Evolutionary conservation across 2,329 filamentous ascomycete species (phyloP), one percentile per base, ranked within the genome.

Genomic region (Zymoseptoria passerinii): DNA sequence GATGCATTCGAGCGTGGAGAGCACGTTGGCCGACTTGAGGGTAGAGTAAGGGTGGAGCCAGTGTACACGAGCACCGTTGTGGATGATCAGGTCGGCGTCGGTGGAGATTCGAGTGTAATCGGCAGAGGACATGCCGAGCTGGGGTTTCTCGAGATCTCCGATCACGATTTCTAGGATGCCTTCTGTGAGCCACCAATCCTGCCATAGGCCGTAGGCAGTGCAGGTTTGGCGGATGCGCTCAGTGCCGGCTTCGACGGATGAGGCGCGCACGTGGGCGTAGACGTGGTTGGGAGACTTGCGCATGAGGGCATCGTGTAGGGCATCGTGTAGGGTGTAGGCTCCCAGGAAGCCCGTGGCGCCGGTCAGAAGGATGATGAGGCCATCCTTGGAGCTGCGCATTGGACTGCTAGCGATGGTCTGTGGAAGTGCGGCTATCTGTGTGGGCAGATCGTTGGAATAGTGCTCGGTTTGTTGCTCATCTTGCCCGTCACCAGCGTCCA

Each of bases 331-430:
- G 9, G 96, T 78, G 68, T 91, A 95, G 0, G 89, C 82, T 28
- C 92, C 92, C 19, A 96, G 75, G 78, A 96, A 96, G 2, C 92
- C 92, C 4, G 92, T 96, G 3, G 89, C 90, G 50, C 92, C 91
- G 2, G 92, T 96, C 4, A 96, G 76, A 72, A 96, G 88, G 9
- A 94, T 80, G 0, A 63, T 76, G 61, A 66, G 70, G 59, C 58
- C 73, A 9, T 57, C 63, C 27, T 65, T 55, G 7, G 58, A 35
- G 28, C 57, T 58, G 9, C 69, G 64, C n/a, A 74, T 63, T 10
- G 59, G 56, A 13, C 68, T 65, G 13, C 65, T 60, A 1, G 68
- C 52, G 19, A 73, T 71, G 3, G 62, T 66, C 8, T 59, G 35
- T 1, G 84, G 81, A 10, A 89, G 74, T 35, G 78, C 70, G 28